Percentiles rank a stretch among this genome's conserved stretches.
Conservation (phyloP, 371 early-diverging fungal genomes). For the Haplosporangium sp. region DNA sequence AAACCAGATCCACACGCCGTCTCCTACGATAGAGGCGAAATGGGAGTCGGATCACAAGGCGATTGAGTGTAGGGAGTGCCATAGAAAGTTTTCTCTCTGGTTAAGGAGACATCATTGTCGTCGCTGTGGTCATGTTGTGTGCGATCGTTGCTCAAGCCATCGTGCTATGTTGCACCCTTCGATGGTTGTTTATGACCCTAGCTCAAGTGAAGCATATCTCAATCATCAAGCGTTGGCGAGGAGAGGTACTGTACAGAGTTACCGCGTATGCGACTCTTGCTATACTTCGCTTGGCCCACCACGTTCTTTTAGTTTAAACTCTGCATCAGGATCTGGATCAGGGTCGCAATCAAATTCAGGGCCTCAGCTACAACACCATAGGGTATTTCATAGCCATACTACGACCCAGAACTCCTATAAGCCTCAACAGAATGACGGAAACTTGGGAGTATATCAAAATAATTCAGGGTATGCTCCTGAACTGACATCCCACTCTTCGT, state of each 20-base stretch:
- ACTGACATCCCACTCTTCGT: constrained; percentile 36
- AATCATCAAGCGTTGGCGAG: constrained; percentile 56
- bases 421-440: constrained; percentile 9
- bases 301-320: constrained; percentile 17
- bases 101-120: constrained; percentile 86
- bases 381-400: constrained; percentile 21
- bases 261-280: constrained; percentile 71
- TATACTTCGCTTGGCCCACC: constrained; percentile 37
- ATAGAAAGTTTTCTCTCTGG: constrained; percentile 71
- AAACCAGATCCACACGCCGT: not conserved
- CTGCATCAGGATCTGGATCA: constrained; percentile 18
- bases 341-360: constrained; percentile 14
- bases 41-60: constrained; percentile 85
- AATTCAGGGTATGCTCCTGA: constrained; percentile 22
- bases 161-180: constrained; percentile 64
- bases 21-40: constrained; percentile 39
- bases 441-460: constrained; percentile 16
- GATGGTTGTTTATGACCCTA: constrained; percentile 68
- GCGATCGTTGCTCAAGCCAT: constrained; percentile 76
- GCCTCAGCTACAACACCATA: constrained; percentile 10
- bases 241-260: constrained; percentile 62
- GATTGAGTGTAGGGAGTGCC: constrained; percentile 72
- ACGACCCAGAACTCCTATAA: not conserved
- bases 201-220: constrained; percentile 52
- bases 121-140: constrained; percentile 88